A percentile compares a stretch with the other conserved stretches of the same genome.
These are phyloP conservation scores for Teunomyces barrocoloradensis DNA, from an alignment of 805 yeast species.

Conservation along the genomic window DNA sequence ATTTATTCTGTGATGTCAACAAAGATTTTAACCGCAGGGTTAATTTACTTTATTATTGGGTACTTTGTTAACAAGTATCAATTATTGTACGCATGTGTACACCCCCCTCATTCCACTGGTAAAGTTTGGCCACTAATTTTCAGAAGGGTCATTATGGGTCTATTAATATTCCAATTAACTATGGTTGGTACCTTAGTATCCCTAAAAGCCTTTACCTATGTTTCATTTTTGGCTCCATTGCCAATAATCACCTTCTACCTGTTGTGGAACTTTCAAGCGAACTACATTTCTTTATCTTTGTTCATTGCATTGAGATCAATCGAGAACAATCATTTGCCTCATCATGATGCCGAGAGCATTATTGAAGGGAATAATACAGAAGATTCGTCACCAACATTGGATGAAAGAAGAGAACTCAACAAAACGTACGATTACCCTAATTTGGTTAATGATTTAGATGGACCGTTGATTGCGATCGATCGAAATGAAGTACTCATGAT, in stretches of 20 bases:
- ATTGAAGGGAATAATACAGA: neutral
- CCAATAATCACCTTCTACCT: conserved; percentile 66
- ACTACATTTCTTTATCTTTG: conserved; percentile 74
- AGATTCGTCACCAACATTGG: conserved; percentile 53
- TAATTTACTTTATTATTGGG: conserved; percentile 80
- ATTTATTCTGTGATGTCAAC: conserved; percentile 89
- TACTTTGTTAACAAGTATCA: conserved; percentile 90
- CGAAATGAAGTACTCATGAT: conserved; percentile 38
- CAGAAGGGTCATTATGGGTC: conserved; percentile 76
- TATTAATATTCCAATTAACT: conserved; percentile 81
- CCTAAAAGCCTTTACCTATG: conserved; percentile 74
- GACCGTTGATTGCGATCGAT: conserved; percentile 79
- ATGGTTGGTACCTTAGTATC: conserved; percentile 89
- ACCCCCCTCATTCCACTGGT: conserved; percentile 96
- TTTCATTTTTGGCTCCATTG: conserved; percentile 70
- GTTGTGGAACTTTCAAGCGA: conserved; percentile 77
- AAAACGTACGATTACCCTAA: conserved; percentile 78
- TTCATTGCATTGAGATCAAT: conserved; percentile 88
- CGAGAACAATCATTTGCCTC: conserved; percentile 40
- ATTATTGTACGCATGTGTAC: conserved; percentile 83
- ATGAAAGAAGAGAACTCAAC: conserved; percentile 70
- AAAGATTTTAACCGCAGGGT: conserved; percentile 79
- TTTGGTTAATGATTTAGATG: conserved; percentile 67
- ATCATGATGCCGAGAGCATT: conserved; percentile 18
- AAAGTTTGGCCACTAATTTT: conserved; percentile 92